Conservation (phyloP, 148 eudicot genomes). For the Chenopodium album region DNA sequence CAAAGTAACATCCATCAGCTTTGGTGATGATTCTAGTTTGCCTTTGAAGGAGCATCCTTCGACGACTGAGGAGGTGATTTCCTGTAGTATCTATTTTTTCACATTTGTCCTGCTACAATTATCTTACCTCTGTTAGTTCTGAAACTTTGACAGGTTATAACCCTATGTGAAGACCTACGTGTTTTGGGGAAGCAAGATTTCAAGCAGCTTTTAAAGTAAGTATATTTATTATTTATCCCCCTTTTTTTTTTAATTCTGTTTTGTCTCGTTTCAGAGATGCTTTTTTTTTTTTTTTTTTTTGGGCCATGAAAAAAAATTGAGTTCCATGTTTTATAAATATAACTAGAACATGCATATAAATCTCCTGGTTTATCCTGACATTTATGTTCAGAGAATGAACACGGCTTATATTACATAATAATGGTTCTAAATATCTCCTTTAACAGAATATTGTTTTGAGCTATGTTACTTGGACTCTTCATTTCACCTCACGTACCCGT, state of each 20-base stretch:
- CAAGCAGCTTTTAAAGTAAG: conserved; percentile 87
- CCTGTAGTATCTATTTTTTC: conserved; percentile 7
- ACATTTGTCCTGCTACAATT: neutral
- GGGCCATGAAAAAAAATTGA: neutral
- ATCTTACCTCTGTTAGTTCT: conserved; percentile 13
- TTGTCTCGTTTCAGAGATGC: neutral
- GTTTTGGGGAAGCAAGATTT: conserved; percentile 92
- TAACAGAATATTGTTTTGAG: neutral
- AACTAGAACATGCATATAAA: too few relatives aligned
- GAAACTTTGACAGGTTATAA: conserved; percentile 47
- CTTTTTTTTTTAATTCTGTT: neutral
- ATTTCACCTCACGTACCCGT: too few relatives aligned
- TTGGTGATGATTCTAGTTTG: conserved; percentile 54
- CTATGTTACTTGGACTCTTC: too few relatives aligned
- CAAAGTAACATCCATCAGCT: conserved; percentile 62
- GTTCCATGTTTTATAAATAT: neutral
- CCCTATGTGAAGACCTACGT: conserved; percentile 82
- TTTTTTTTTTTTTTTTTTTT: neutral
- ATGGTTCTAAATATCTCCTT: neutral
- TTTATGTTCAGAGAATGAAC: neutral
- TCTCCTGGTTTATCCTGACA: too few relatives aligned
- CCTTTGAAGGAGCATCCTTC: conserved; percentile 61
- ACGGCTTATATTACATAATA: neutral
- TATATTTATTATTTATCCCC: neutral
- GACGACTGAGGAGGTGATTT: conserved; percentile 83